These are phyloP conservation scores for Quercus cerris DNA, from an alignment of 306 rosid genomes.

Conservation along the genomic window DNA sequence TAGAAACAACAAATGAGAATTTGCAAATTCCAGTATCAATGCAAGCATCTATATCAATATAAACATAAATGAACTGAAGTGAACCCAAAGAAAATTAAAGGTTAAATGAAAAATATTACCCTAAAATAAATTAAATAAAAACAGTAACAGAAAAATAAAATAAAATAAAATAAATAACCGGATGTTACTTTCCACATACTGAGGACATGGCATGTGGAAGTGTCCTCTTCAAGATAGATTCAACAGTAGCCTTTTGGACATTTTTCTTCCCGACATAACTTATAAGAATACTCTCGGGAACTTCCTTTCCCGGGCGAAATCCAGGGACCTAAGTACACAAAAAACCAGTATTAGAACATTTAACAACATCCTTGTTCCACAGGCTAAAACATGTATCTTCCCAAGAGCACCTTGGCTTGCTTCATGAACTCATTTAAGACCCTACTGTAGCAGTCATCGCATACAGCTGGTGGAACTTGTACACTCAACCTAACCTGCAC, in stretches of 20 bases:
- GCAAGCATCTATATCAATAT: neutral
- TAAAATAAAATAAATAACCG: neutral
- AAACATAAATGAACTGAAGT: neutral
- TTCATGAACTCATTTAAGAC: constrained; percentile 72
- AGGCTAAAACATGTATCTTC: constrained; percentile 10
- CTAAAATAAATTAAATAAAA: neutral
- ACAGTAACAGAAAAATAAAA: neutral
- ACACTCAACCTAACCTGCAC: constrained; percentile 79
- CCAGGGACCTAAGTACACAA: constrained; percentile 67
- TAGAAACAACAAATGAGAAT: neutral
- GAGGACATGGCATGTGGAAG: constrained; percentile 82
- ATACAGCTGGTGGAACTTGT: constrained; percentile 75
- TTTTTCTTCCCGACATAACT: constrained; percentile 61
- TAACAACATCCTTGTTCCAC: neutral
- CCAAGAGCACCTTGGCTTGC: constrained; percentile 59
- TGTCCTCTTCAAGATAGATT: constrained; percentile 83
- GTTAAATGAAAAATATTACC: neutral
- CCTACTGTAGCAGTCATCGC: constrained; percentile 74
- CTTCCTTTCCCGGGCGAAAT: constrained; percentile 73
- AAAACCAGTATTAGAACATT: constrained; percentile 16
- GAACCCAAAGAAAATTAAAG: neutral
- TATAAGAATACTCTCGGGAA: constrained; percentile 74
- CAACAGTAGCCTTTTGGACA: constrained; percentile 73
- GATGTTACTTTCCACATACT: constrained; percentile 38
- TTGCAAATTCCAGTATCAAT: neutral